These are phyloP conservation scores for Ochromonas danica DNA, from an alignment of 108 stramenopile species.

Conservation along the genomic window DNA sequence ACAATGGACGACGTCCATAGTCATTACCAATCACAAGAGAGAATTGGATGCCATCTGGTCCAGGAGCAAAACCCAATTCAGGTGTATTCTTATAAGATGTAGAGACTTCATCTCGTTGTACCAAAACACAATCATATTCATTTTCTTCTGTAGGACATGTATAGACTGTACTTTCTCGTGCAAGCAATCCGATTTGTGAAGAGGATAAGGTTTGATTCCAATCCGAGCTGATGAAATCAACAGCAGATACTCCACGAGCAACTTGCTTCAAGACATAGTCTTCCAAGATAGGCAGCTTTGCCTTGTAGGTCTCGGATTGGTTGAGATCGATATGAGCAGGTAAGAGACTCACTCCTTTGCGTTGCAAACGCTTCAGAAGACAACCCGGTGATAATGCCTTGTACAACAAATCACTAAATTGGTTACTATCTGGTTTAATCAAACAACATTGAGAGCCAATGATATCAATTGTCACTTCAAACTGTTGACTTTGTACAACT, in stretches of 20 bases:
- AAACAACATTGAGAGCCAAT: neutral
- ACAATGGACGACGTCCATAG: conserved; percentile 4
- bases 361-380: neutral
- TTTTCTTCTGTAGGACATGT: conserved; percentile 10
- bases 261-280: neutral
- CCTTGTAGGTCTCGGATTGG: too few species aligned
- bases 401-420: neutral
- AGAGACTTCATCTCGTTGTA: conserved; percentile 21
- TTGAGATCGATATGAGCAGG: neutral
- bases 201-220: conserved; percentile 22
- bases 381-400: neutral
- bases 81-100: conserved; percentile 27
- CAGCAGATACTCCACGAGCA: neutral
- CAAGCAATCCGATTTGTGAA: neutral
- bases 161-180: conserved; percentile 23
- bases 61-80: conserved; percentile 20
- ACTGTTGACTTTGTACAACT: neutral
- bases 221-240: conserved; percentile 10
- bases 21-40: conserved; percentile 30
- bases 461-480: conserved; percentile 22
- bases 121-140: conserved; percentile 29
- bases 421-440: neutral
- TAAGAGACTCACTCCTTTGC: conserved; percentile 18
- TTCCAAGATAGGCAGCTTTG: too few species aligned
- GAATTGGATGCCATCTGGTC: conserved; percentile 20